These are phyloP conservation scores for Penicillium hesseltinei DNA, from an alignment of 2,329 filamentous ascomycete genomes.

Conservation along the genomic window DNA sequence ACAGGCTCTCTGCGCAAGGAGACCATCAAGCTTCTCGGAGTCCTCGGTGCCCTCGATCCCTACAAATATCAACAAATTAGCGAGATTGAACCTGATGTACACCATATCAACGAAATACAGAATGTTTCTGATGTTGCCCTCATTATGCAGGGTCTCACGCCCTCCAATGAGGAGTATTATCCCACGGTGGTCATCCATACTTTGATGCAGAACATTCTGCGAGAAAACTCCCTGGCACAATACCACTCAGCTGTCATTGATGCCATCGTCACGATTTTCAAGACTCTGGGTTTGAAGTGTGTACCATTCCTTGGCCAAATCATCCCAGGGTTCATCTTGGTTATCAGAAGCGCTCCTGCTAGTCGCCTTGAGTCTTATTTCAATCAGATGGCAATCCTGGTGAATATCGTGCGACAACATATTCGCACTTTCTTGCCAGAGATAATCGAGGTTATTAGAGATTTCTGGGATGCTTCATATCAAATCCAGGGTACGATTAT, in stretches of 20 bases:
- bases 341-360: conserved; percentile 77
- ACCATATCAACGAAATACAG: conserved; percentile 65
- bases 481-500: conserved; percentile 88
- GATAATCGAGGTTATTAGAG: conserved; percentile 80
- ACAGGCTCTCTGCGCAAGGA: conserved; percentile 83
- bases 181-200: conserved; percentile 97
- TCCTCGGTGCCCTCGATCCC: conserved; percentile 88
- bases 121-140: conserved; percentile 86
- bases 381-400: conserved; percentile 88
- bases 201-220: conserved; percentile 78
- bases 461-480: conserved; percentile 82
- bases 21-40: conserved; percentile 95
- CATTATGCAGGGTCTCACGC: conserved; percentile 96
- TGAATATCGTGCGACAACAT: conserved; percentile 93
- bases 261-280: conserved; percentile 98
- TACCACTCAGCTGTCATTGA: conserved; percentile 94
- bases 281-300: conserved; percentile 91
- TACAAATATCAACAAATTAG: conserved; percentile 94
- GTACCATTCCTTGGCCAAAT: conserved; percentile 93
- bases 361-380: conserved; percentile 91
- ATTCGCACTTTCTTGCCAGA: conserved; percentile 86
- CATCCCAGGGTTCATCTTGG: conserved; percentile 85
- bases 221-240: conserved; percentile 82
- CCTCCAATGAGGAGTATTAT: conserved; percentile 97
- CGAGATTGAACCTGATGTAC: conserved; percentile 79